Conservation (phyloP, 306 rosid species). For the Rubus parviflorus region DNA sequence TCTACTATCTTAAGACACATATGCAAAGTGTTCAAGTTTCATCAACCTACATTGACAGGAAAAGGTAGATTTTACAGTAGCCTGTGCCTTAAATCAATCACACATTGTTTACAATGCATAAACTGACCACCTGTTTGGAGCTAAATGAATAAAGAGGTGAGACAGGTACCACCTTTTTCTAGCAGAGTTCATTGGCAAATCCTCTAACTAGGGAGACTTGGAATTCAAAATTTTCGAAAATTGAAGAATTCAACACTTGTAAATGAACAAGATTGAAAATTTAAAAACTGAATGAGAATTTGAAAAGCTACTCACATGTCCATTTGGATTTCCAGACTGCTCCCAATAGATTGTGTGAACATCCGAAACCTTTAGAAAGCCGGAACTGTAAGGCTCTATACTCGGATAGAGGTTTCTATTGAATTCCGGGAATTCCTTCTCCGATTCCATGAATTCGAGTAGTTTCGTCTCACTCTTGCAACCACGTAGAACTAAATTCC, state of each 20-base stretch:
- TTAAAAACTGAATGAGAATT: background rate
- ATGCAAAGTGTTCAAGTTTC: background rate
- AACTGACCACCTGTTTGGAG: too few relatives aligned
- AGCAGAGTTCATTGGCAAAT: background rate
- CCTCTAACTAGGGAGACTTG: background rate
- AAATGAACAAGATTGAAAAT: background rate
- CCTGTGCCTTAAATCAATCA: background rate
- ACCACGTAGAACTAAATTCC: slow-evolving; percentile 33
- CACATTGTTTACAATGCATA: too few relatives aligned
- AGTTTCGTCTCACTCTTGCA: slow-evolving; percentile 36
- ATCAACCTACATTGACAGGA: background rate
- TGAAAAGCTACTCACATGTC: slow-evolving; percentile 63
- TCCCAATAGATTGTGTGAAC: slow-evolving; percentile 84
- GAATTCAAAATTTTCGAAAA: background rate
- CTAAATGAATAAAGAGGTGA: too few relatives aligned
- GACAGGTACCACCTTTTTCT: too few relatives aligned
- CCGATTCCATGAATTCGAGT: slow-evolving; percentile 54
- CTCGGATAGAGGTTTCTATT: slow-evolving; percentile 54
- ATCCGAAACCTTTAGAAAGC: slow-evolving; percentile 77
- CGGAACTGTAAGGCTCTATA: slow-evolving; percentile 66
- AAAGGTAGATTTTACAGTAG: background rate
- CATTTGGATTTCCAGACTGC: slow-evolving; percentile 84
- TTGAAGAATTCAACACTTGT: background rate
- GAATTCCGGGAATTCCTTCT: slow-evolving; percentile 39
- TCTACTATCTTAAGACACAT: background rate